These are phyloP conservation scores for Dissophora globulifera DNA, from an alignment of 192 early-diverging fungal genomes.

Conservation along the genomic window DNA sequence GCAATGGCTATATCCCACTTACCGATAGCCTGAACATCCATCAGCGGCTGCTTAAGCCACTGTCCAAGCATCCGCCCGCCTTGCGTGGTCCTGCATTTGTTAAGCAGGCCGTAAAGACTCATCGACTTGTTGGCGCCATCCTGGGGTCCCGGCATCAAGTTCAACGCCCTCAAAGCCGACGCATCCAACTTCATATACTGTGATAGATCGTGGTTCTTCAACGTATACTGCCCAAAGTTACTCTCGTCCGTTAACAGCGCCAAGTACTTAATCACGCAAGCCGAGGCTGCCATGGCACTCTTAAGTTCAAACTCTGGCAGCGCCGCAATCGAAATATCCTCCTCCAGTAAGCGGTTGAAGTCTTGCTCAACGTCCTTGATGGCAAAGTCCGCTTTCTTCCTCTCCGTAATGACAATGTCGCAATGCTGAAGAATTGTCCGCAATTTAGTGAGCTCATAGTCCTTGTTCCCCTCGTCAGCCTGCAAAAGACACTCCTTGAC, in stretches of 20 bases:
- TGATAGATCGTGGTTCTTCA: conserved; percentile 79
- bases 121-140: conserved; percentile 66
- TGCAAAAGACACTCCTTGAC: conserved; percentile 92
- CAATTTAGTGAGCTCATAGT: conserved; percentile 79
- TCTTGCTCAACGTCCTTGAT: conserved; percentile 87
- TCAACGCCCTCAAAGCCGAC: conserved; percentile 87
- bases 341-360: conserved; percentile 79
- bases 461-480: conserved; percentile 60
- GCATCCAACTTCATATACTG: conserved; percentile 95
- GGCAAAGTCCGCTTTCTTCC: conserved; percentile 75
- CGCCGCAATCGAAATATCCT: conserved; percentile 70
- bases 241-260: conserved; percentile 77
- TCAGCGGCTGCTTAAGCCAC: conserved; percentile 93
- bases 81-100: conserved; percentile 90
- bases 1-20: too few relatives aligned
- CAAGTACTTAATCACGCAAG: conserved; percentile 79
- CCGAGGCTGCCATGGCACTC: conserved; percentile 73
- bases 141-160: conserved; percentile 79
- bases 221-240: conserved; percentile 81
- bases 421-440: conserved; percentile 78
- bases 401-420: conserved; percentile 77
- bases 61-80: conserved; percentile 86
- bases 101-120: conserved; percentile 83
- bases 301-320: conserved; percentile 80
- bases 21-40: conserved; percentile 78